Percentiles rank a stretch among this genome's conserved stretches.
phyloP scores from a whole-genome alignment of 345 rosid species.

The Populus tremula region DNA sequence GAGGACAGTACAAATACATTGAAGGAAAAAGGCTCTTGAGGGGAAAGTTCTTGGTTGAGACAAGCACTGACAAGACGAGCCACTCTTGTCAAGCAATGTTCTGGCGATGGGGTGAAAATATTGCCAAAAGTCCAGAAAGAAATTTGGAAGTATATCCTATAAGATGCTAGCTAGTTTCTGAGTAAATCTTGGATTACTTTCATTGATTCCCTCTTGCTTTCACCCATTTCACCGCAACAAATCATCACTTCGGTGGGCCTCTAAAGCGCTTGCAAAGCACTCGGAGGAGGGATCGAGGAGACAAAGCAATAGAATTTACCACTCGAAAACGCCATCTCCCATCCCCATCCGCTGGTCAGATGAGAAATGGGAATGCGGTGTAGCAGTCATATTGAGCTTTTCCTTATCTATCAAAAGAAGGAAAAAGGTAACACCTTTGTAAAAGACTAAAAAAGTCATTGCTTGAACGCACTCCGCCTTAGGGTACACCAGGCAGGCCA shows the following conservation, averaged over 20 bases:
- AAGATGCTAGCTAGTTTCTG: constrained; percentile 18
- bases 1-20: neutral
- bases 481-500: constrained; percentile 24
- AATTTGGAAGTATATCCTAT: constrained; percentile 27
- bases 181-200: constrained; percentile 27
- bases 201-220: constrained; percentile 31
- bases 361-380: too few relatives aligned
- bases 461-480: constrained; percentile 47
- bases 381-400: neutral
- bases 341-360: neutral
- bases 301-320: neutral
- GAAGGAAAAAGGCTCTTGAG: neutral
- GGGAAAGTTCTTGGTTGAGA: neutral
- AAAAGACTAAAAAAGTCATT: constrained; percentile 36
- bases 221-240: constrained; percentile 28
- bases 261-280: constrained; percentile 10
- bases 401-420: constrained; percentile 23
- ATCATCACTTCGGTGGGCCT: constrained; percentile 35
- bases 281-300: neutral
- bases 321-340: neutral
- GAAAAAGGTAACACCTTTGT: constrained; percentile 41
- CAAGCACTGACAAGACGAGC: constrained; percentile 1
- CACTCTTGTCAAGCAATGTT: constrained; percentile 2
- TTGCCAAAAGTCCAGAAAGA: neutral
- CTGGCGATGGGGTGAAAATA: neutral